Evolutionary conservation across 2,329 filamentous ascomycete species (phyloP), one percentile per base, ranked within the genome.

Genomic region (Beauveria pseudobassiana): DNA sequence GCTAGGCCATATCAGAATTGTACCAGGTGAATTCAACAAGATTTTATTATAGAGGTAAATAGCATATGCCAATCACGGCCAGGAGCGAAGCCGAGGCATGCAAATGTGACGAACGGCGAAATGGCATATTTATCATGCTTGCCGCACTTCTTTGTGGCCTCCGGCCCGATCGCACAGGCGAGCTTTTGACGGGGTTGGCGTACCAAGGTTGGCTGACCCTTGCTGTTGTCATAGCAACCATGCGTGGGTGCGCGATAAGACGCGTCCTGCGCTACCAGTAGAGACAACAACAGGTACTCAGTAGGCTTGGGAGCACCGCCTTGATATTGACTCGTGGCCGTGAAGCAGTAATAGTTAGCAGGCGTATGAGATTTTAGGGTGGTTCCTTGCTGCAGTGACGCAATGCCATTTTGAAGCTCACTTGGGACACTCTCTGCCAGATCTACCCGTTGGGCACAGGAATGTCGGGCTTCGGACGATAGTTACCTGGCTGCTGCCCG

Each of bases 381-480:
- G 34, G 12, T 34, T 34, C 30, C 30, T 34, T 9, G 30, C 30
- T 34, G 4, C 30, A 34, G 12, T 38, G 12, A 38, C 34, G 5
- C 12, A 3, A 26, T 28, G 5, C 24, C 16, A 26, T 38, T 38
- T 16, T 16, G 34, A 16, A 50, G 48, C 26, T 18, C 12, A 16
- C 1, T 14, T 24, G 22, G 9, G 5, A 50, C 42, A 28, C 26
- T 16, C 16, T 16, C 34, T 8, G 40, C 26, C 49, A 53, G 26
- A 48, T 53, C 26, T 60, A 40, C n/a, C 57, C 58, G 58, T 54
- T 54, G 50, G 58, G 59, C 59, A 30, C 52, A 45, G 59, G 51
- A 56, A 61, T 61, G 38, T 50, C 30, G 18, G 51, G 51, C 59
- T 50, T 56, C 26, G 42, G 46, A 61, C 7, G 49, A 48, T 43